These are phyloP conservation scores for Jackrogersella minutella DNA, from an alignment of 495 filamentous ascomycete genomes.

Conservation along the genomic window DNA sequence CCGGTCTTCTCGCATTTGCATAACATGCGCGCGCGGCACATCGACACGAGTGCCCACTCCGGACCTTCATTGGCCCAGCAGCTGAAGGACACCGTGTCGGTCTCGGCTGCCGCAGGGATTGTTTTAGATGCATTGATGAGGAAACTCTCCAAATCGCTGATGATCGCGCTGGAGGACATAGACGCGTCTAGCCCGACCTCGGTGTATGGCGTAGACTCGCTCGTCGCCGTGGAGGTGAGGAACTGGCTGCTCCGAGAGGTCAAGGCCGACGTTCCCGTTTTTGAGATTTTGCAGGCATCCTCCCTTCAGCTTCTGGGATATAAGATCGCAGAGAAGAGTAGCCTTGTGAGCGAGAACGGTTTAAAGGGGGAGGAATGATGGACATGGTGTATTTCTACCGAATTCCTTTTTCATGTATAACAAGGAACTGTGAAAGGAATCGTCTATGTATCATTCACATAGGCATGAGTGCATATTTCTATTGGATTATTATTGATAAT, in stretches of 20 bases:
- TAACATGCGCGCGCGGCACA: background rate
- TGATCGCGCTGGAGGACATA: constrained; percentile 10
- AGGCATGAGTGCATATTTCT: no score
- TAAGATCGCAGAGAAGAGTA: constrained; percentile 1
- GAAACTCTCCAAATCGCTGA: constrained; percentile 10
- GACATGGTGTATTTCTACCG: background rate
- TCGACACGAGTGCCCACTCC: background rate
- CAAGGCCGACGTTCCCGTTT: constrained; percentile 53
- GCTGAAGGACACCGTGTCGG: background rate
- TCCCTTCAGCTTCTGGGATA: background rate
- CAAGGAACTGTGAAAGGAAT: no score
- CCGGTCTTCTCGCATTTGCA: background rate
- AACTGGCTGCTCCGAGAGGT: constrained; percentile 52
- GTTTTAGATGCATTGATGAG: constrained; percentile 6
- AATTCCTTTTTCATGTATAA: background rate
- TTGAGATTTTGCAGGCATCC: constrained; percentile 29
- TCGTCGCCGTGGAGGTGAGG: constrained; percentile 53
- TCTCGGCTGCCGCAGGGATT: background rate
- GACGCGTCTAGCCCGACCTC: background rate
- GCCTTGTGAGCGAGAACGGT: background rate
- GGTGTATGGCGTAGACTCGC: constrained; percentile 53
- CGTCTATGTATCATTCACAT: no score
- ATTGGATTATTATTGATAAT: no score
- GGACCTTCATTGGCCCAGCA: background rate
- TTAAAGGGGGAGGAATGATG: background rate